Base-by-base conservation (phyloP, 768 basidiomycete species). In the Trametes meyenii region DNA sequence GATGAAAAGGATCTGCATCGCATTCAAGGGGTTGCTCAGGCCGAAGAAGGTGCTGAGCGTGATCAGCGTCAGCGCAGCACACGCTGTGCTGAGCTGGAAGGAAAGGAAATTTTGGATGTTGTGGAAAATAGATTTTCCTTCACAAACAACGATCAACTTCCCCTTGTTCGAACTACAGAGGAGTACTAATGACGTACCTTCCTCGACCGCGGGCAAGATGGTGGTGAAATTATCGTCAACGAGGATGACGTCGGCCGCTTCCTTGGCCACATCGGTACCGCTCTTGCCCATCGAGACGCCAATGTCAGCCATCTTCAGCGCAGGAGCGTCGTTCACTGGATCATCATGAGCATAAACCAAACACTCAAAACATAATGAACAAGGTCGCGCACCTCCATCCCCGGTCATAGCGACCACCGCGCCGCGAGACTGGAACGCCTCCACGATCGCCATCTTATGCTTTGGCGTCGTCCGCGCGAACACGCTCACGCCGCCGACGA, bases 1-100 rank as follows among this genome's bases (percentile, higher is more conserved):
- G 70, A 98, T 98, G 72, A 97, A 98, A n/a, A 98, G 77, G 69
- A 98, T 98, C 74, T 98, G 95, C 95, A 98, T 98, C 3, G 96
- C 89, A 69, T 98, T 98, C 64, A 98, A 81, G 3, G 96, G 96
- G 70, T 96, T 98, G 68, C 86, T 88, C 36, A 97, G 80, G 14
- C 90, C 87, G 68, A 98, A 85, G 73, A 95, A 81, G 21, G 96
- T 98, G 72, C 92, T 94, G 58, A 98, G 79, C 1, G 96, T 96
- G 76, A 98, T 98, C 66, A 98, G 80, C n/a, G 92, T 88, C 66
- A 98, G 78, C 3, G 96, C 95, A 21, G 96, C 94, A 3, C 94
- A 93, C n/a, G 96, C 96, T 2, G 96, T 98, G 67, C 94, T 96
- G 17, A 98, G 85, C 74, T 98, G 96, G 84, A 98, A 98, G 43